Base-by-base conservation (phyloP, 2,329 filamentous ascomycete species). In the Torrubiellomyces zombiae region DNA sequence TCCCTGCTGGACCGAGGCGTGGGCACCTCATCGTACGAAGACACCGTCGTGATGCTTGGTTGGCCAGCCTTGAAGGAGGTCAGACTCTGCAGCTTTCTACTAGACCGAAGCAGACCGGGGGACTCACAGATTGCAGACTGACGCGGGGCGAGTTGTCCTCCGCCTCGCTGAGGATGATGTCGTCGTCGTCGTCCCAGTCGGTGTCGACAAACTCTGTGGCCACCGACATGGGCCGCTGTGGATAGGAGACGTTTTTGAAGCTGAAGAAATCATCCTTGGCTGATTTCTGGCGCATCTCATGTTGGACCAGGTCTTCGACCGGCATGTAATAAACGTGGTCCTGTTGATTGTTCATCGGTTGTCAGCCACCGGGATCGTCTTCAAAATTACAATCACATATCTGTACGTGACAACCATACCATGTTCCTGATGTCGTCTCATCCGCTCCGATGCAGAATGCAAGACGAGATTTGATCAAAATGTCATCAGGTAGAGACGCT, bases 11-110 rank as follows among this genome's bases (percentile, higher is more conserved):
- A 76, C 33, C 69, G 66, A 11, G 85, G 85, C 14, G 85, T 93
- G 16, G 70, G 69, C 4, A 74, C 64, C 45, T 92, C 83, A 42
- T 91, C 82, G 40, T 78, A 83, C 2, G 81, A 86, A 6, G 83
- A 92, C 18, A 89, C 60, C 3, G 85, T 92, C 3, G 81, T 86
- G 44, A 85, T 71, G 56, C 81, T 91, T 31, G 69, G 70, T 40
- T 78, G 67, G 38, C 63, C 66, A 33, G 67, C 63, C 77, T 83
- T 43, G 39, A 38, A 33, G 45, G 17, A 23, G 14, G 9, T 22
- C 20, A 27, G 15, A 6, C 26, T 31, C 20, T 28, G 28, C 24
- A 10, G 4, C 7, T 15, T 18, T 12, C 22, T n/a, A n/a, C n/a
- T n/a, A n/a, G n/a, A n/a, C n/a, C n/a, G n/a, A n/a, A n/a, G n/a